phyloP scores from a whole-genome alignment of 257 asterid genomes.

The Solanum sitiens region DNA sequence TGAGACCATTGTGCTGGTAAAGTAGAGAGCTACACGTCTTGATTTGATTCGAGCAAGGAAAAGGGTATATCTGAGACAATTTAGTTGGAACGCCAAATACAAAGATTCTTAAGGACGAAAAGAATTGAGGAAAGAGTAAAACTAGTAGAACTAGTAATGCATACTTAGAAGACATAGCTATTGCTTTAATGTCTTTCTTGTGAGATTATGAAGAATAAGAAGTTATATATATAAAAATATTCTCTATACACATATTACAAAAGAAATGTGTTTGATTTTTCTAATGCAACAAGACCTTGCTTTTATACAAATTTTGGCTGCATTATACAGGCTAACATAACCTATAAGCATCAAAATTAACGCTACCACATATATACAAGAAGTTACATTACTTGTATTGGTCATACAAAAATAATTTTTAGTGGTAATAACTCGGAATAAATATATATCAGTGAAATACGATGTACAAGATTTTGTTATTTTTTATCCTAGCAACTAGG shows the following conservation, averaged over 20 bases:
- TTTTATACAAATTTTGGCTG: not conserved
- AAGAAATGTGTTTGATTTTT: not conserved
- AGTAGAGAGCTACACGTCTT: conserved; percentile 46
- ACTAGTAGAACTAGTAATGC: conserved; percentile 4
- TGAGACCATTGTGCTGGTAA: conserved; percentile 43
- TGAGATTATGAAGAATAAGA: not conserved
- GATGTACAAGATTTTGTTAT: not conserved
- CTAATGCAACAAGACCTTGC: not conserved
- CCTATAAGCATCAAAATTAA: not conserved
- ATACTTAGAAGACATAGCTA: conserved; percentile 29
- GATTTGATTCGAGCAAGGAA: conserved; percentile 27
- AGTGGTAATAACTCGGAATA: not conserved
- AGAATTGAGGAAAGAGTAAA: not conserved
- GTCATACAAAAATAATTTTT: not conserved
- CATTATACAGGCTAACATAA: not conserved
- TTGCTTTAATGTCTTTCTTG: conserved; percentile 11
- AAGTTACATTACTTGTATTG: not conserved
- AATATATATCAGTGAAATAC: not conserved
- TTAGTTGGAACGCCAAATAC: conserved; percentile 5
- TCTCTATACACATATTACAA: not conserved
- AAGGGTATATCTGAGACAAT: conserved; percentile 15
- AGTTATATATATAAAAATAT: not conserved
- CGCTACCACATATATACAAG: not conserved
- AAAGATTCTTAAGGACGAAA: not conserved
- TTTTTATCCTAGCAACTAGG: not conserved